These are phyloP conservation scores for Lepiota venenata DNA, from an alignment of 768 basidiomycete species.

Conservation along the genomic window DNA sequence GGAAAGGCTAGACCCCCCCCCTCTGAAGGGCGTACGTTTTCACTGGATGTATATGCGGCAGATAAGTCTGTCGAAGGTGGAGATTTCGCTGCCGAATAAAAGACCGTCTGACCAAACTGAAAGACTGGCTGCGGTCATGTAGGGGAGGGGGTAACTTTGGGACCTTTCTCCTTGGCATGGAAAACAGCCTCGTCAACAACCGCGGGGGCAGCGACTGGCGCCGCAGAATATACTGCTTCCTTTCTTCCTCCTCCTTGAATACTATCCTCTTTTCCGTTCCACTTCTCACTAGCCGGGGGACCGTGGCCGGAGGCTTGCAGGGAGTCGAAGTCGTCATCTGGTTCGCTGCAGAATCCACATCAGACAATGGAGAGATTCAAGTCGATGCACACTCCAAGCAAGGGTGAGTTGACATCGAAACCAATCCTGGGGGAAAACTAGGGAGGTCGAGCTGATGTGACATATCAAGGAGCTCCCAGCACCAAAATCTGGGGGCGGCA, in stretches of 20 bases:
- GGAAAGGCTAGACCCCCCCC: constrained; percentile 1
- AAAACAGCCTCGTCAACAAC: constrained; percentile 43
- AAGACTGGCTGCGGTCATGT: constrained; percentile 64
- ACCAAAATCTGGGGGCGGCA: constrained; percentile 38
- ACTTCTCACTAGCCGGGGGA: constrained; percentile 31
- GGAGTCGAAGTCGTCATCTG: constrained; percentile 47
- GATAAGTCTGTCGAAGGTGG: constrained; percentile 19
- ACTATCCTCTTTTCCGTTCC: constrained; percentile 27
- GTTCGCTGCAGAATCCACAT: constrained; percentile 16
- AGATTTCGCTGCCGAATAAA: constrained; percentile 44
- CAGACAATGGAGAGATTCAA: constrained; percentile 29
- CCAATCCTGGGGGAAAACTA: constrained; percentile 39
- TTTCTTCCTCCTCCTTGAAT: constrained; percentile 13
- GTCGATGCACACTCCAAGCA: constrained; percentile 31
- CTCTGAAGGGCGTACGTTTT: constrained; percentile 21
- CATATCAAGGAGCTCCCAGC: constrained; percentile 51
- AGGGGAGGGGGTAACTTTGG: constrained; percentile 31
- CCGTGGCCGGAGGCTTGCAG: constrained; percentile 27
- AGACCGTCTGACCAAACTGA: constrained; percentile 63
- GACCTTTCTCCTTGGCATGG: constrained; percentile 37
- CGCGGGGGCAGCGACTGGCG: constrained; percentile 17
- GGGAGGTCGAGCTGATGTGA: constrained; percentile 55
- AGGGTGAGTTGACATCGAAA: constrained; percentile 34
- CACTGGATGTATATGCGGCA: constrained; percentile 26
- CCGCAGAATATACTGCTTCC: constrained; percentile 18